phyloP scores from a whole-genome alignment of 2,329 filamentous ascomycete species.

The Lachnellula arida region DNA sequence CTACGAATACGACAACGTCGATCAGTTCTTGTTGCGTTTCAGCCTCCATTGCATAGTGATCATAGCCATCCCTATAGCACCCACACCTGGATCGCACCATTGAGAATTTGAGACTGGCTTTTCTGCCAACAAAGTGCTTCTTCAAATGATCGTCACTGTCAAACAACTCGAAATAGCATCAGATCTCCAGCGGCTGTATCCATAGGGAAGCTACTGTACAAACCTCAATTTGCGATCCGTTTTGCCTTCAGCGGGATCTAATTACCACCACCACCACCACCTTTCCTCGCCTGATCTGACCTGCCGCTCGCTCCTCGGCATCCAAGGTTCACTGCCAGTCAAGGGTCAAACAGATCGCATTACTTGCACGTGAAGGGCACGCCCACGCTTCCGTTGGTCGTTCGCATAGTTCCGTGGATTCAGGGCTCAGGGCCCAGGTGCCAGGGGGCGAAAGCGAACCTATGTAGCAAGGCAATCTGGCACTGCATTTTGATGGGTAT shows the following conservation, averaged over 20 bases:
- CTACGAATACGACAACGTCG: neutral
- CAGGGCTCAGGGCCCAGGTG: neutral
- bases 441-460: neutral
- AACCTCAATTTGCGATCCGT: too few species aligned
- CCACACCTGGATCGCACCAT: neutral
- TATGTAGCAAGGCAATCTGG: neutral
- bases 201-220: neutral
- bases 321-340: neutral
- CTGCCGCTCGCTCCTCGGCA: constrained; percentile 13
- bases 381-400: neutral
- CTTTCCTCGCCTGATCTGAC: neutral
- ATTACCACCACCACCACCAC: constrained; percentile 6
- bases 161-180: constrained; percentile 23
- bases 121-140: neutral
- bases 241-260: constrained; percentile 4
- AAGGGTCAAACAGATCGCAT: neutral
- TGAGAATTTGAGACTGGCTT: constrained; percentile 1
- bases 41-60: constrained; percentile 11
- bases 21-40: constrained; percentile 2
- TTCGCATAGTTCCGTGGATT: neutral
- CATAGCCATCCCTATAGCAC: constrained; percentile 6
- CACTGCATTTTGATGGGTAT: constrained; percentile 4
- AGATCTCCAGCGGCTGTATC: neutral
- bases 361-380: constrained; percentile 9
- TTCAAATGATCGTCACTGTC: constrained; percentile 13